These are phyloP conservation scores for Russula compacta DNA, from an alignment of 768 basidiomycete genomes.

Conservation along the genomic window DNA sequence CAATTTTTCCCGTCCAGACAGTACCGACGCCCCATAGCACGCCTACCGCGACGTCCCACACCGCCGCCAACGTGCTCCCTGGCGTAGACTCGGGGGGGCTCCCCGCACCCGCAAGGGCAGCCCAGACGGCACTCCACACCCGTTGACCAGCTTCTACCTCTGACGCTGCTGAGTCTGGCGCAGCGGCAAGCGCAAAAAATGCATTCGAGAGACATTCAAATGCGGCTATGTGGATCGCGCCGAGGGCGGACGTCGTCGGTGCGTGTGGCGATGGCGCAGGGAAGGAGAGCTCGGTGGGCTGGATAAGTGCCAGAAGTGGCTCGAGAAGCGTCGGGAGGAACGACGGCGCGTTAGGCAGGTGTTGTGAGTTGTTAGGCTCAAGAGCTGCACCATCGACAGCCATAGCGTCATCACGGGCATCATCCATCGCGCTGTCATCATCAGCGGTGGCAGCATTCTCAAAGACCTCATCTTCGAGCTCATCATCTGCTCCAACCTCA, in stretches of 20 bases:
- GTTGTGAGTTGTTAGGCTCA: background rate
- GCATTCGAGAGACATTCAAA: conserved; percentile 88
- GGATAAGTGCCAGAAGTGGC: conserved; percentile 59
- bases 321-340: conserved; percentile 55
- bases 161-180: conserved; percentile 33
- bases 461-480: conserved; percentile 32
- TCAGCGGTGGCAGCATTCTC: conserved; percentile 37
- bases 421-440: conserved; percentile 30
- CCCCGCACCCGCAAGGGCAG: conserved; percentile 48
- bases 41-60: conserved; percentile 75
- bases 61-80: conserved; percentile 51
- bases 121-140: conserved; percentile 64
- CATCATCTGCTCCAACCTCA: conserved; percentile 27
- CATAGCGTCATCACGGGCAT: conserved; percentile 25
- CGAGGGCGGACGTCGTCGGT: conserved; percentile 79
- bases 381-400: conserved; percentile 20
- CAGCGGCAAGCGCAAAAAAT: conserved; percentile 60
- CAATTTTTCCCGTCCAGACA: conserved; percentile 61
- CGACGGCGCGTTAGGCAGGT: conserved; percentile 27
- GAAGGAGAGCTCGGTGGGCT: conserved; percentile 76
- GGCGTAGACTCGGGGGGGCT: conserved; percentile 51
- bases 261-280: conserved; percentile 69
- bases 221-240: conserved; percentile 75
- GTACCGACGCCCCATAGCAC: conserved; percentile 84
- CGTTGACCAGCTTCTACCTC: conserved; percentile 41